Evolutionary conservation across 495 filamentous ascomycete genomes (phyloP).

Genomic region (Penicillium subrubescens): DNA sequence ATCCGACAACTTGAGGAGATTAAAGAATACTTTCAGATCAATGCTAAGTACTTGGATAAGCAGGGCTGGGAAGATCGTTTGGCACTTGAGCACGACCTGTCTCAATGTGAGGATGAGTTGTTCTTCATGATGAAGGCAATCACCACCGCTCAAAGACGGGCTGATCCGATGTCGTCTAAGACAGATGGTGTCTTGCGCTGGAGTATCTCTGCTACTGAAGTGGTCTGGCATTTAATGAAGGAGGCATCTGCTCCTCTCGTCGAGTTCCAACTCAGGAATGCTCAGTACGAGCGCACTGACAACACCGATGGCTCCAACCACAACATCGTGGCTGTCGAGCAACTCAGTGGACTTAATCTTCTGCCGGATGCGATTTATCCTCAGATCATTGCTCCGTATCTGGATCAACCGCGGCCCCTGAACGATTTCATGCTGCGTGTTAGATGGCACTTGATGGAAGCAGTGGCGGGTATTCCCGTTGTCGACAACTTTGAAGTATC

Average conservation of each 20-base stretch:
- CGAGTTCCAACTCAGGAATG: constrained; percentile 88
- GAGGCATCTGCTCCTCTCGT: constrained; percentile 86
- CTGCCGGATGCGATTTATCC: constrained; percentile 91
- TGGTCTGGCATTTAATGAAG: constrained; percentile 94
- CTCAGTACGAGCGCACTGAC: constrained; percentile 90
- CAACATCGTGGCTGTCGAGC: constrained; percentile 84
- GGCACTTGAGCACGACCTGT: constrained; percentile 81
- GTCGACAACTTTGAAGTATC: constrained; percentile 97
- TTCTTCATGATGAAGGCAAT: constrained; percentile 99
- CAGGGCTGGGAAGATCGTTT: constrained; percentile 90
- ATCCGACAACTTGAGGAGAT: constrained; percentile 96
- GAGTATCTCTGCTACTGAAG: constrained; percentile 87
- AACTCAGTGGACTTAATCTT: constrained; percentile 82
- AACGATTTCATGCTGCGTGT: constrained; percentile 83
- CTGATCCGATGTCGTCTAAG: constrained; percentile 63
- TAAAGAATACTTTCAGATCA: constrained; percentile 92
- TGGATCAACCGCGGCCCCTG: constrained; percentile 60
- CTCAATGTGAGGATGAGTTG: constrained; percentile 90
- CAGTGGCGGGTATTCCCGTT: constrained; percentile 95
- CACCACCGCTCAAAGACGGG: constrained; percentile 88
- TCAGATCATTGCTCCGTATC: constrained; percentile 88
- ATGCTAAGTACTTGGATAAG: constrained; percentile 83
- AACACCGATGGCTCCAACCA: constrained; percentile 96
- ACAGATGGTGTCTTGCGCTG: constrained; percentile 80
- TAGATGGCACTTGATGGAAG: constrained; percentile 97